Evolutionary conservation across 2,329 filamentous ascomycete species (phyloP), one percentile per base, ranked within the genome.

Genomic region (Xylariaceae sp.): DNA sequence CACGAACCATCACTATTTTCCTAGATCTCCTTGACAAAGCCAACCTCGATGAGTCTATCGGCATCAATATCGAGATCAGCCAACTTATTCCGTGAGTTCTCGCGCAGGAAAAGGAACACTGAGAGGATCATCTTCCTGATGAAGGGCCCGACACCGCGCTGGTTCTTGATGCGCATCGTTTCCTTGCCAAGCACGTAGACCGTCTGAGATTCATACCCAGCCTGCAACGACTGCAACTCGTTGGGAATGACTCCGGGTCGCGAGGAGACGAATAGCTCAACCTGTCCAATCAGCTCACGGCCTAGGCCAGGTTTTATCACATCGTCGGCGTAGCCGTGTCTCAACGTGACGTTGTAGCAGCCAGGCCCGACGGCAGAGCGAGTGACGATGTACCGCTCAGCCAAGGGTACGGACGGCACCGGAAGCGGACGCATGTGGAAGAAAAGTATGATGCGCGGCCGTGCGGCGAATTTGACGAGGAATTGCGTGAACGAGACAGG

Each of bases 401-500:
- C 14, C 21, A 39, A 12, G 11, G 46, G 31, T 16, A 49, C 33
- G 21, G 34, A 37, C 19, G 46, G 17, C 12, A 49, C 19, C 8
- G 46, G 46, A 21, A 49, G 46, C 14, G 46, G 46, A 12, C 46
- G 46, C 46, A 49, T 49, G 34, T 49, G 46, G 46, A 49, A 49
- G 31, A 49, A 49, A 33, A 49, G 39, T 31, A 49, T 31, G 33
- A 49, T 21, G 33, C 46, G 46, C 4, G 46, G 46, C 9, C 46
- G 33, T 5, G 46, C 46, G 19, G 46, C 46, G 23, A 49, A 49
- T 21, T 49, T 49, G 33, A 39, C 31, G 3, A 49, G 31, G 17
- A 49, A 49, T 33, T 49, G 46, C 19, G 46, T 49, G 24, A 49
- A 49, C 2, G 46, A 26, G 12, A 49, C 34, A 14, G 46, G 46